Evolutionary conservation across 108 stramenopile species (phyloP).

Genomic region (Nitzschia sp.): DNA sequence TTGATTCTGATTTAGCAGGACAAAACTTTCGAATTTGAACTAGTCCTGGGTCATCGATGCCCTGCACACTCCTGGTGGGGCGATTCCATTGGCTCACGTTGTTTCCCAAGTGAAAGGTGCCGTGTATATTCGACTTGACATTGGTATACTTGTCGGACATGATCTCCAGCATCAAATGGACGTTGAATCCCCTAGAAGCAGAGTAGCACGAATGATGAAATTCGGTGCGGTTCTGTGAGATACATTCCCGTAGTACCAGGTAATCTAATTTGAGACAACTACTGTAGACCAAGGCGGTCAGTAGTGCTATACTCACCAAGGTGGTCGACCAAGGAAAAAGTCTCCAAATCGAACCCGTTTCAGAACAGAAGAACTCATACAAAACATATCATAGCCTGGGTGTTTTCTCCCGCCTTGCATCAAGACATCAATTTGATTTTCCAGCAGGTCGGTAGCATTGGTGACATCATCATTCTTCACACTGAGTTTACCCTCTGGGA

Average conservation of each 20-base stretch:
- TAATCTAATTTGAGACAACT: background rate
- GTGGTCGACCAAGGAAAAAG: slow-evolving; percentile 14
- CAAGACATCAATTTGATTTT: background rate
- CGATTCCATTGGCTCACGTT: background rate
- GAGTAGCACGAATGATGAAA: too few species aligned
- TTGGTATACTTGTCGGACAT: slow-evolving; percentile 22
- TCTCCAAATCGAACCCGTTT: slow-evolving; percentile 11
- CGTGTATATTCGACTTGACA: background rate
- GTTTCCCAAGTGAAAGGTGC: slow-evolving; percentile 27
- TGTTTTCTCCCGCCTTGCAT: background rate
- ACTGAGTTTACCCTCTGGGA: background rate
- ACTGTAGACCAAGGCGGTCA: background rate
- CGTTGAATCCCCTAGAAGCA: slow-evolving; percentile 4
- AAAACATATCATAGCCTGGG: slow-evolving; percentile 21
- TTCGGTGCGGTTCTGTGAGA: too few species aligned
- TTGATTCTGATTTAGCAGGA: background rate
- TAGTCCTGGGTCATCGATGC: background rate
- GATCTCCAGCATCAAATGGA: slow-evolving; percentile 11
- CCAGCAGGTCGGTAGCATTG: background rate
- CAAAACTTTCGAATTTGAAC: background rate
- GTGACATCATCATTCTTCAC: background rate
- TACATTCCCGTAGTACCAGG: too few species aligned
- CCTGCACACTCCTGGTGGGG: background rate
- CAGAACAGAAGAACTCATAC: slow-evolving; percentile 20
- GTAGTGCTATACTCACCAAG: slow-evolving; percentile 1